Evolutionary conservation across 176 grass and related monocot species (phyloP), one percentile per base, ranked within the genome.

Genomic region (Chloris gayana): DNA sequence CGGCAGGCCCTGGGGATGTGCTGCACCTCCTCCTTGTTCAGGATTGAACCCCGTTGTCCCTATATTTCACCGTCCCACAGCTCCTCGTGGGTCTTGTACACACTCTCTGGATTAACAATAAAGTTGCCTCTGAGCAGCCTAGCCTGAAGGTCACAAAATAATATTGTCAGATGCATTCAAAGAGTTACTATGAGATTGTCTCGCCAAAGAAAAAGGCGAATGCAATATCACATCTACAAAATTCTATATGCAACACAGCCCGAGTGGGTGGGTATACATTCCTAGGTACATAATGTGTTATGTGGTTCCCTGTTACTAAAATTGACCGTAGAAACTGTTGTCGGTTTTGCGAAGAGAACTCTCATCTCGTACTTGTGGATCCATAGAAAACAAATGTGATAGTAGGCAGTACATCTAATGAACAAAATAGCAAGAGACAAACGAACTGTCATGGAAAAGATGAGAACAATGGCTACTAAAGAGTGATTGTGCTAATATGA

Each of bases 71-170:
- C 81, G 18, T 87, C 89, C 89, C 89, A 91, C 22, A 91, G 89
- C 14, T 91, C 89, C 59, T 91, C 89, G 30, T 84, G 74, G 64
- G 84, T 91, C 81, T 91, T 91, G 85, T 91, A 91, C 22, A 91
- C 59, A 14, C 89, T 91, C 15, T 72, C 46, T 9, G 85, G 82
- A 18, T 81, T 78, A 58, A 87, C 85, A 44, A 54, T 10, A 70
- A 84, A 87, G 85, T 91, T 87, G 75, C 85, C 89, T 37, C 49
- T 76, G 15, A 91, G 81, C 51, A 87, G 76, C 85, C 85, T 84
- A 67, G 53, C 59, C 89, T 91, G 89, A 70, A 84, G 22, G 80
- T 67, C 65, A 87, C 51, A 77, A 24, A 31, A 31, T 42, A 72
- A 49, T 1, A 22, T 22, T 0, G 7, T 80, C 33, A 83, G 54